Conservation (phyloP, 352 stramenopile genomes). For the Pythium folliculosum region DNA sequence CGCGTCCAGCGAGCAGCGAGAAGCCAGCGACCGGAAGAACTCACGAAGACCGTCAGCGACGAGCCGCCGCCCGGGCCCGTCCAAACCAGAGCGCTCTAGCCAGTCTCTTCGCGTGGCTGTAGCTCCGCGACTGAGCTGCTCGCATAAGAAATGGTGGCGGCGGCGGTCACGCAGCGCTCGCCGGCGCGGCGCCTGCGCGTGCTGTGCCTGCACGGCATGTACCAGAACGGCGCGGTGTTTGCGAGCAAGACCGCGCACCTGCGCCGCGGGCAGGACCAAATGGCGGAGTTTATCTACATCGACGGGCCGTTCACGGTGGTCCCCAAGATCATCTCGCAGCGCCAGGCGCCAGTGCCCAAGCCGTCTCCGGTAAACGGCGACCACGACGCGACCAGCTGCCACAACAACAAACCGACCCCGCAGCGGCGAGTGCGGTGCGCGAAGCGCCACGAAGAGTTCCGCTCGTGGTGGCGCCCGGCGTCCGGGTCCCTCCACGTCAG, state of each 20-base stretch:
- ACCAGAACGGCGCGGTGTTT: slow-evolving; percentile 76
- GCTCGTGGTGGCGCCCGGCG: slow-evolving; percentile 69
- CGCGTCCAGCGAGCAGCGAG: not conserved
- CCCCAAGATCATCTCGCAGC: slow-evolving; percentile 62
- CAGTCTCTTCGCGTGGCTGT: not conserved
- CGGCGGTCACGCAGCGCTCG: not conserved
- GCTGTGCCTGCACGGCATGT: slow-evolving; percentile 86
- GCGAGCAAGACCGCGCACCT: slow-evolving; percentile 69
- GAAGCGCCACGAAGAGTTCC: slow-evolving; percentile 67
- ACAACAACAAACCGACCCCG: slow-evolving; percentile 17
- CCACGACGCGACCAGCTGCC: not conserved
- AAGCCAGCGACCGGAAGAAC: not conserved
- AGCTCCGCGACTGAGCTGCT: not conserved
- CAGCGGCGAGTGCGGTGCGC: slow-evolving; percentile 36
- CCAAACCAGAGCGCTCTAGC: too few relatives aligned
- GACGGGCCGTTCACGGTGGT: slow-evolving; percentile 75
- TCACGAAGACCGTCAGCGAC: not conserved
- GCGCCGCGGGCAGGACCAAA: slow-evolving; percentile 31
- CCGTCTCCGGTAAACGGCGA: not conserved
- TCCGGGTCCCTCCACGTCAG: slow-evolving; percentile 52
- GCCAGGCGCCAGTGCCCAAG: slow-evolving; percentile 30
- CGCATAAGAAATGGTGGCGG: not conserved
- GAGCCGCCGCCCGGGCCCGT: not conserved
- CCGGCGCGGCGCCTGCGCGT: slow-evolving; percentile 54
- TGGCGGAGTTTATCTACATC: slow-evolving; percentile 71